A percentile compares a stretch with the other conserved stretches of the same genome.
phyloP scores from a whole-genome alignment of 2,329 filamentous ascomycete species.

The Shiraia sp. region DNA sequence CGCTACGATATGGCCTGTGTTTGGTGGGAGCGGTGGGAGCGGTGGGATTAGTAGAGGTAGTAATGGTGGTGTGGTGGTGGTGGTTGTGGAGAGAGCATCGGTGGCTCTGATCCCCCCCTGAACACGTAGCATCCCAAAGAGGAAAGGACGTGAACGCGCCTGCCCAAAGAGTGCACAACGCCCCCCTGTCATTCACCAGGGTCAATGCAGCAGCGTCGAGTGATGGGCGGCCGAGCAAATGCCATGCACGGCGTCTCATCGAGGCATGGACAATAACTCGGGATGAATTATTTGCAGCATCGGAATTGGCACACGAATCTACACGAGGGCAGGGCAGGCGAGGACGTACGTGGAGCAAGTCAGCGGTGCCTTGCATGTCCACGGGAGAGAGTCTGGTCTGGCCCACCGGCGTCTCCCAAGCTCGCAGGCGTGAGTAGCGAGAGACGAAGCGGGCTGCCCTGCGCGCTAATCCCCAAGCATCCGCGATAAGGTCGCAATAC shows the following conservation, averaged over 20 bases:
- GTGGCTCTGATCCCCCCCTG: too few species aligned
- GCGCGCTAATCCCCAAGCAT: constrained; percentile 18
- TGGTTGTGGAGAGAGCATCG: too few species aligned
- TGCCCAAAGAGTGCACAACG: constrained; percentile 21
- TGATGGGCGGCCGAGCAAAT: not conserved
- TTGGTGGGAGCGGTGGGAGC: constrained; percentile 7
- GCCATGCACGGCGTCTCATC: not conserved
- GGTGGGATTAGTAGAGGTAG: too few species aligned
- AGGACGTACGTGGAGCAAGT: constrained; percentile 1
- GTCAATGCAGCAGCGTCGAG: not conserved
- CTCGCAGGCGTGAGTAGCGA: constrained; percentile 5
- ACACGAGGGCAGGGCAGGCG: too few species aligned
- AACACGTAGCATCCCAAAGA: constrained; percentile 14
- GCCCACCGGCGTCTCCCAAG: constrained; percentile 7
- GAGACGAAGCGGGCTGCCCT: constrained; percentile 19
- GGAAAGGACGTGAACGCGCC: constrained; percentile 16
- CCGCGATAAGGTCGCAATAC: constrained; percentile 24
- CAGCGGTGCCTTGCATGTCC: constrained; percentile 15
- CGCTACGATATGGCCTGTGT: too few species aligned
- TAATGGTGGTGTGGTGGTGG: too few species aligned
- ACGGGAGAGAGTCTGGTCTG: not conserved
- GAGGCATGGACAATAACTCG: too few species aligned
- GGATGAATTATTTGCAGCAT: too few species aligned
- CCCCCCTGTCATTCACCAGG: constrained; percentile 11
- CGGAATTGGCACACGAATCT: too few species aligned